These are phyloP conservation scores for Thalia dealbata DNA, from an alignment of 176 grass and related monocot genomes.

Conservation along the genomic window DNA sequence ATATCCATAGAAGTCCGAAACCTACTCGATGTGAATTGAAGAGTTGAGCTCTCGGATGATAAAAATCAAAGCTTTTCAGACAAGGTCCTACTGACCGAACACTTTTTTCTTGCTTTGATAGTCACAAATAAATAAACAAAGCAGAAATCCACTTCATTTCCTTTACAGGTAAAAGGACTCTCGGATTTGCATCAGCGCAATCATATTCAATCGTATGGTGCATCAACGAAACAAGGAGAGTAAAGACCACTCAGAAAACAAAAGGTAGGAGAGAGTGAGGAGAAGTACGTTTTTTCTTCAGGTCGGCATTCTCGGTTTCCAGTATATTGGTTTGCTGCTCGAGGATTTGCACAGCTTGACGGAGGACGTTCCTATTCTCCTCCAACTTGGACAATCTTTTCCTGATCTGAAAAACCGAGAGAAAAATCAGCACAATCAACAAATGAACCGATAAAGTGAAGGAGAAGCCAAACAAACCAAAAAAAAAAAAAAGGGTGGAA, in stretches of 20 bases:
- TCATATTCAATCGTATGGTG: neutral
- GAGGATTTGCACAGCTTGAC: conserved; percentile 43
- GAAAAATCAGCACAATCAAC: neutral
- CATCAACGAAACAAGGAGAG: conserved; percentile 2
- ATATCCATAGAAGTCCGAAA: too few species aligned
- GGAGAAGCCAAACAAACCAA: too few species aligned
- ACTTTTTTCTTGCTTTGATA: too few species aligned
- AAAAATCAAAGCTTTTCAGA: too few species aligned
- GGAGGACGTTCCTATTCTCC: conserved; percentile 39
- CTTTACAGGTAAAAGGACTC: too few species aligned
- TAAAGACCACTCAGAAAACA: conserved; percentile 4
- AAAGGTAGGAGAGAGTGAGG: neutral
- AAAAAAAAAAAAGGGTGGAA: neutral
- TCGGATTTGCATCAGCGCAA: too few species aligned
- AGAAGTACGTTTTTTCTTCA: conserved; percentile 33
- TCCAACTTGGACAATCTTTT: conserved; percentile 51
- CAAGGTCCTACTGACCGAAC: too few species aligned
- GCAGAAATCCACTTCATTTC: too few species aligned
- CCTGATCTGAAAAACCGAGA: conserved; percentile 36
- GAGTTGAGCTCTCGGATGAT: too few species aligned
- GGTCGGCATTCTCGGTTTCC: conserved; percentile 30
- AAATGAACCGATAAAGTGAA: neutral
- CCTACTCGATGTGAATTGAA: too few species aligned
- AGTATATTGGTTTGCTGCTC: conserved; percentile 35
- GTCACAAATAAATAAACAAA: too few species aligned